Evolutionary conservation across 2,329 filamentous ascomycete genomes (phyloP), one percentile per base, ranked within the genome.

Genomic region (Xenosphaeropsis pyriputrescens): DNA sequence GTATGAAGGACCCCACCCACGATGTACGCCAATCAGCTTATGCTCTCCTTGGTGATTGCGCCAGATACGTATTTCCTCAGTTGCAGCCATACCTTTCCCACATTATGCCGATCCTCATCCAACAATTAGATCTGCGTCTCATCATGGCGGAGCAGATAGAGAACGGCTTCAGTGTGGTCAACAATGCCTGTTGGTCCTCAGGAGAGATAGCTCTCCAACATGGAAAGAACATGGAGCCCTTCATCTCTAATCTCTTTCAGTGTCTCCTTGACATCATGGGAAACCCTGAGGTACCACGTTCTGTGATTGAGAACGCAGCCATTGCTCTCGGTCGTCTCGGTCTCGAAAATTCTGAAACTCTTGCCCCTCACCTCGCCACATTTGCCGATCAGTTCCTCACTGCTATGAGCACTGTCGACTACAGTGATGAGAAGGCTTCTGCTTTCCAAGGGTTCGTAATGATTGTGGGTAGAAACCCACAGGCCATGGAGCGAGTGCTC

Each of bases 1-100:
- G 89, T 57, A 86, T 98, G 80, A 80, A 91, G 53, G 89, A 96
- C 55, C 69, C 72, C 1, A 80, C 82, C 49, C 88, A 94, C 50
- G 89, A 95, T 57, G 91, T 96, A 15, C 80, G 88, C 40, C 91
- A 98, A 58, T 98, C 91, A 9, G 86, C 88, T 0, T 98, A 95
- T 52, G 91, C 91, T 8, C 68, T 98, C 14, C 74, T 98, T 12
- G 91, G 91, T 44, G 91, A 98, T 61, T 93, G 85, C 55, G 84
- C 91, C 12, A 93, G 89, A 56, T 94, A 86, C 52, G 80, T 95
- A 36, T 96, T 89, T 59, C 70, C 72, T 5, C 79, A 91, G 51
- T 65, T 98, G 34, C 76, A 83, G 53, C 72, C 75, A 3, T 82
- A 78, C 47, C 65, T 98, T 12, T 68, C 73, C 2, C 73, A 67